phyloP scores from a whole-genome alignment of 805 yeast genomes.

The Ogataea nakhonphanomensis region DNA sequence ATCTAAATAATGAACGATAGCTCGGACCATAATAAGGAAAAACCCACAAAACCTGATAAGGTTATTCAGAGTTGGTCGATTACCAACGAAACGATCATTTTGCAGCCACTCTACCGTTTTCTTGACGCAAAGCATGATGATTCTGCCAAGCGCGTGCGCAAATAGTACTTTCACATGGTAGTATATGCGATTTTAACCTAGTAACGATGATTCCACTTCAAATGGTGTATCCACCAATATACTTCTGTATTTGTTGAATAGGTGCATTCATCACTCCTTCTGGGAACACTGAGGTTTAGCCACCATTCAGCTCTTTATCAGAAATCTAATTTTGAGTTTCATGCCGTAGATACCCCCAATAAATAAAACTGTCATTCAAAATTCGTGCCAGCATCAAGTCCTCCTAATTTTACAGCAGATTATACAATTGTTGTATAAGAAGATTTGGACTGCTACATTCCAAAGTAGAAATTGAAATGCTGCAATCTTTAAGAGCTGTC shows the following conservation, averaged over 20 bases:
- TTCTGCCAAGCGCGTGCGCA: slow-evolving; percentile 4
- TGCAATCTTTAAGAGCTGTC: slow-evolving; percentile 1
- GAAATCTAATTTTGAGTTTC: no score
- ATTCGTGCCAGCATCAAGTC: slow-evolving; percentile 1
- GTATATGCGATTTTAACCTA: no score
- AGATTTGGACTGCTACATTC: slow-evolving; percentile 3
- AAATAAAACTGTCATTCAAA: background rate
- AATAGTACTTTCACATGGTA: slow-evolving; percentile 4
- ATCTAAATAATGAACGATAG: slow-evolving; percentile 35
- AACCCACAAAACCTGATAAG: background rate
- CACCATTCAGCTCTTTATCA: no score
- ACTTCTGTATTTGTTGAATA: no score
- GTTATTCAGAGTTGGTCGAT: slow-evolving; percentile 23
- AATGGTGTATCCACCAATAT: no score
- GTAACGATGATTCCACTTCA: no score
- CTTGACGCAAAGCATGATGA: slow-evolving; percentile 9
- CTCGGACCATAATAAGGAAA: background rate
- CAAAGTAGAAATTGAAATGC: background rate
- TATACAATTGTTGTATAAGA: slow-evolving; percentile 3
- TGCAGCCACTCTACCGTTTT: slow-evolving; percentile 21
- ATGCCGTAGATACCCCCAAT: no score
- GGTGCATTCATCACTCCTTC: no score
- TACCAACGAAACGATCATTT: slow-evolving; percentile 17
- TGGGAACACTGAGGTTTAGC: no score
- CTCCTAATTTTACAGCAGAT: slow-evolving; percentile 11